Evolutionary conservation across 2,329 filamentous ascomycete genomes (phyloP), one percentile per base, ranked within the genome.

Genomic region (Elsinoe necatrix): DNA sequence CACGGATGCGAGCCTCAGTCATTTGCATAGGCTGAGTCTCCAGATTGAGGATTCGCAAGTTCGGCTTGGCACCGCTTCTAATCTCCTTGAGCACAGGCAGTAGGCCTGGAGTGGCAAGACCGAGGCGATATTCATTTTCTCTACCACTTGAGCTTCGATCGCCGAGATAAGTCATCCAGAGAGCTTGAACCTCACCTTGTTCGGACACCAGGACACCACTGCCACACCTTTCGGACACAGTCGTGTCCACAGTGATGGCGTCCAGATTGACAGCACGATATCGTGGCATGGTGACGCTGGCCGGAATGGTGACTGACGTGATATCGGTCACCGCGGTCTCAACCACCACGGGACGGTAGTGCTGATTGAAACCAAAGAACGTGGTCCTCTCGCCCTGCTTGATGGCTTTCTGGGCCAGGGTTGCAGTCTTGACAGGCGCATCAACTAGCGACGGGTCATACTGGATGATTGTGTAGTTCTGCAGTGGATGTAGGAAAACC

Each of bases 321-420:
- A 98, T 95, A 69, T 98, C 93, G 0, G 95, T 98, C 12, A 98
- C 90, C 0, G 87, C 89, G 0, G 93, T 97, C 64, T 95, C 90
- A 4, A 90, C 88, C 63, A 96, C 89, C 3, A 97, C 92, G 39
- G 96, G 89, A 34, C 92, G 84, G 60, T 92, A 86, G 62, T 96
- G 97, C 63, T 95, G 85, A 68, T 98, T 98, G 75, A 95, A 95
- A n/a, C 93, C 95, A 61, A 98, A 87, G 72, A 98, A 98, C 63
- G 95, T 91, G 0, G 91, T 96, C 57, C 92, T 86, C 50, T 91
- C 89, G 34, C 93, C 93, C 74, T 97, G 93, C 54, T 89, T 91
- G 68, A 97, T 89, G 64, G 84, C 83, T 57, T 88, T 83, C 4
- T 78, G 83, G 66, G 89, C 89, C 51, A 98, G 79, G 64, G 83